Conservation (phyloP, 1,284 basidiomycete genomes). For the Pseudozyma sp. region DNA sequence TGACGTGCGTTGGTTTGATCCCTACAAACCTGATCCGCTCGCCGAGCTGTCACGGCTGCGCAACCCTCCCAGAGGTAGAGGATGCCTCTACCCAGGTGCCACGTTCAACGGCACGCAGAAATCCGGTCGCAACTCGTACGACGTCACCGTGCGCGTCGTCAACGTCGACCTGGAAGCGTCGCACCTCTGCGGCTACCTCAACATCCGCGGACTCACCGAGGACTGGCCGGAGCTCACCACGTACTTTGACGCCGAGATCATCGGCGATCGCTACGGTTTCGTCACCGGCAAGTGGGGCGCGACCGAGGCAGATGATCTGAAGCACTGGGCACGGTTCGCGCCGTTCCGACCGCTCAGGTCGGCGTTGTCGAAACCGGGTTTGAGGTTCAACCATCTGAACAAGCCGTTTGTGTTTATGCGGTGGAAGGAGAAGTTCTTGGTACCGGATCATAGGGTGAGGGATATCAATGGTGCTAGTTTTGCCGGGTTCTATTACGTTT, state of each 20-base stretch:
- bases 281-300: slow-evolving; percentile 66
- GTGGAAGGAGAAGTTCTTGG: slow-evolving; percentile 95
- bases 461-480: slow-evolving; percentile 96
- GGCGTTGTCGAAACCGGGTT: slow-evolving; percentile 40
- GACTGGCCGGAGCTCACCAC: slow-evolving; percentile 68
- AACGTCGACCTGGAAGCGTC: slow-evolving; percentile 64
- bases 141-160: slow-evolving; percentile 63
- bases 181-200: slow-evolving; percentile 65
- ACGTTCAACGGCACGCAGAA: slow-evolving; percentile 63
- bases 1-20: slow-evolving; percentile 51
- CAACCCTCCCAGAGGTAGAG: slow-evolving; percentile 35
- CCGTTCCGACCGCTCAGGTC: slow-evolving; percentile 53
- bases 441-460: slow-evolving; percentile 90
- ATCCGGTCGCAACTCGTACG: slow-evolving; percentile 61
- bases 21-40: slow-evolving; percentile 52
- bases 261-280: slow-evolving; percentile 59
- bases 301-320: slow-evolving; percentile 61
- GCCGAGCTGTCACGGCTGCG: slow-evolving; percentile 46
- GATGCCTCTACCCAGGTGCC: slow-evolving; percentile 64
- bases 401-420: slow-evolving; percentile 80
- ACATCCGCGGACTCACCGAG: slow-evolving; percentile 66
- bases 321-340: slow-evolving; percentile 64
- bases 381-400: slow-evolving; percentile 56
- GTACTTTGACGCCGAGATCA: slow-evolving; percentile 67
- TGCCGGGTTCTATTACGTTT: slow-evolving; percentile 83